Percentiles rank a stretch among this genome's conserved stretches.
phyloP scores from a whole-genome alignment of 371 early-diverging fungal genomes.

The Mucor irregularis region DNA sequence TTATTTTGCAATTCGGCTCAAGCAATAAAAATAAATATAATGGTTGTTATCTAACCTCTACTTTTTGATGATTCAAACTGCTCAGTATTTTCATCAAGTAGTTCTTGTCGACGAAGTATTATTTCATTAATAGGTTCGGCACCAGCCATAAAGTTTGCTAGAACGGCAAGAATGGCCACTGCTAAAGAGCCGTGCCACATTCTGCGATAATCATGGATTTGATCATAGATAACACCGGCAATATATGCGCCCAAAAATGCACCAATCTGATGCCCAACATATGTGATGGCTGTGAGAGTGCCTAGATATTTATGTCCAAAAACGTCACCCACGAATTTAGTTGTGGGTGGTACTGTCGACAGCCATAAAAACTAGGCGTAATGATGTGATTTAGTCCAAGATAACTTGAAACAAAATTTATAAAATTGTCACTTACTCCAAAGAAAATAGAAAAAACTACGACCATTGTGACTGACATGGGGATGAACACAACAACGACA shows the following conservation, averaged over 20 bases:
- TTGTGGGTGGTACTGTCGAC: conserved; percentile 48
- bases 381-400: too few species aligned
- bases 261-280: conserved; percentile 42
- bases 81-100: not conserved
- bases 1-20: too few species aligned
- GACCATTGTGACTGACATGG: conserved; percentile 23
- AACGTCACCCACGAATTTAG: conserved; percentile 32
- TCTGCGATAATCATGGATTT: conserved; percentile 17
- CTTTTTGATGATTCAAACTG: too few species aligned
- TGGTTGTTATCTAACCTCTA: too few species aligned
- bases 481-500: conserved; percentile 25
- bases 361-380: conserved; percentile 33
- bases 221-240: conserved; percentile 41
- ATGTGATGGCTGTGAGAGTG: conserved; percentile 24
- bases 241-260: conserved; percentile 40
- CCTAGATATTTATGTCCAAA: conserved; percentile 45
- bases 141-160: conserved; percentile 23
- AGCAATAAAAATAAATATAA: too few species aligned
- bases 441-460: conserved; percentile 53
- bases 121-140: conserved; percentile 1
- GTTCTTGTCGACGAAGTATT: not conserved
- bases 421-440: conserved; percentile 41
- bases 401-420: too few species aligned
- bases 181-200: conserved; percentile 46
- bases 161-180: conserved; percentile 24